Conservation (phyloP, 768 basidiomycete genomes). For the Amanita pseudoporphyria region DNA sequence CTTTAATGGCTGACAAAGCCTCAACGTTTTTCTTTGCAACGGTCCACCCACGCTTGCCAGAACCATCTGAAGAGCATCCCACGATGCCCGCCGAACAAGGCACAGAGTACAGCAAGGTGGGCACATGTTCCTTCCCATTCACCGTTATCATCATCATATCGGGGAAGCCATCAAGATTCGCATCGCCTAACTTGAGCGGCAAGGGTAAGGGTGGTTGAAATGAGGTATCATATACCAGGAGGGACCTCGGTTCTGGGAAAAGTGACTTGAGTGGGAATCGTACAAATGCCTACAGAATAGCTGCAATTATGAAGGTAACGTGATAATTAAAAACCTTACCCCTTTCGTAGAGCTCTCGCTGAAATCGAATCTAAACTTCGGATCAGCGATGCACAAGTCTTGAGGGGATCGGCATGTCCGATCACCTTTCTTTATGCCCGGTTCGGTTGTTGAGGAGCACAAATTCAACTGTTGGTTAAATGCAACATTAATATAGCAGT, state of each 20-base stretch:
- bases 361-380: conserved; percentile 71
- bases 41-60: conserved; percentile 59
- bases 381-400: conserved; percentile 75
- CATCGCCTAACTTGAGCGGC: conserved; percentile 78
- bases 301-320: neutral
- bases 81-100: conserved; percentile 44
- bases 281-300: conserved; percentile 44
- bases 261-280: conserved; percentile 56
- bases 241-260: conserved; percentile 40
- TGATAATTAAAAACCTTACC: neutral
- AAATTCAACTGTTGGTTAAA: conserved; percentile 88
- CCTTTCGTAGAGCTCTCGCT: conserved; percentile 36
- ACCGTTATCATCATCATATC: conserved; percentile 63
- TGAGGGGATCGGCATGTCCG: conserved; percentile 66
- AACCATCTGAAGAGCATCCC: conserved; percentile 44
- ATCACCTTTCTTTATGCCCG: conserved; percentile 37
- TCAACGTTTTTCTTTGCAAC: conserved; percentile 45
- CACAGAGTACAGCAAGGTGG: conserved; percentile 54
- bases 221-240: conserved; percentile 64
- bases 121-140: conserved; percentile 34
- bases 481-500: conserved; percentile 82
- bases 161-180: conserved; percentile 90
- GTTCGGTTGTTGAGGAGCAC: conserved; percentile 51
- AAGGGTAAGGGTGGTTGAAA: conserved; percentile 62
- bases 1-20: conserved; percentile 54